These are phyloP conservation scores for Piper longum DNA, from an alignment of 164 flowering plant genomes.

Conservation along the genomic window DNA sequence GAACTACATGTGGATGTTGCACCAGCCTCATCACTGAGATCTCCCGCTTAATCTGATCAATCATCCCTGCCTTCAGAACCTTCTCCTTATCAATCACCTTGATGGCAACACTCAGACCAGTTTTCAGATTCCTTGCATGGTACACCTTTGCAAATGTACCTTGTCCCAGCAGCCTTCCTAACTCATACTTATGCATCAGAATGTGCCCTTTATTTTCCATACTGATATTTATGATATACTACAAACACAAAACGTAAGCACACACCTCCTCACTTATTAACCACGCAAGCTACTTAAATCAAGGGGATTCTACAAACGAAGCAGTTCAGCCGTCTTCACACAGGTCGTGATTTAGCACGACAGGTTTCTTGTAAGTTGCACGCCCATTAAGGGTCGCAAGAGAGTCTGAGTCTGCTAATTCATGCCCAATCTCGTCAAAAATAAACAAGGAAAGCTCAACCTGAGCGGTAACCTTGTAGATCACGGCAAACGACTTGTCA, in stretches of 20 bases:
- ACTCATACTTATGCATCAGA: constrained; percentile 54
- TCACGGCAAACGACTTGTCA: constrained; percentile 15
- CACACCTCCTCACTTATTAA: constrained; percentile 3
- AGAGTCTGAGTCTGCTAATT: constrained; percentile 1
- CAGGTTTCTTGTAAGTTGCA: constrained; percentile 3
- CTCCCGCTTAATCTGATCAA: constrained; percentile 69
- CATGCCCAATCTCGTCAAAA: constrained; percentile 20
- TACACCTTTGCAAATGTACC: constrained; percentile 89
- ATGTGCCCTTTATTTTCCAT: constrained; percentile 51
- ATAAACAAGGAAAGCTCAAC: constrained; percentile 14
- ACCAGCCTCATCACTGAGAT: constrained; percentile 64
- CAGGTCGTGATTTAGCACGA: constrained; percentile 13
- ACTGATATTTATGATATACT: constrained; percentile 3
- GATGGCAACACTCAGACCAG: constrained; percentile 57
- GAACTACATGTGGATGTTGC: constrained; percentile 57
- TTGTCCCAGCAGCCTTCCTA: constrained; percentile 75
- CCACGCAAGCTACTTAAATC: constrained; percentile 6
- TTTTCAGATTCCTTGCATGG: constrained; percentile 43
- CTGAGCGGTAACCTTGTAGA: constrained; percentile 8
- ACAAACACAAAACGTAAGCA: neutral
- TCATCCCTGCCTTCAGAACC: constrained; percentile 47
- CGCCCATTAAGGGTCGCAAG: constrained; percentile 5
- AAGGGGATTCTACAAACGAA: constrained; percentile 1
- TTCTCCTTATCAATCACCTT: constrained; percentile 70
- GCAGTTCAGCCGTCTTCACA: constrained; percentile 35